Conservation (phyloP, 169 alveolate species). For the Cryptosporidium felis region DNA sequence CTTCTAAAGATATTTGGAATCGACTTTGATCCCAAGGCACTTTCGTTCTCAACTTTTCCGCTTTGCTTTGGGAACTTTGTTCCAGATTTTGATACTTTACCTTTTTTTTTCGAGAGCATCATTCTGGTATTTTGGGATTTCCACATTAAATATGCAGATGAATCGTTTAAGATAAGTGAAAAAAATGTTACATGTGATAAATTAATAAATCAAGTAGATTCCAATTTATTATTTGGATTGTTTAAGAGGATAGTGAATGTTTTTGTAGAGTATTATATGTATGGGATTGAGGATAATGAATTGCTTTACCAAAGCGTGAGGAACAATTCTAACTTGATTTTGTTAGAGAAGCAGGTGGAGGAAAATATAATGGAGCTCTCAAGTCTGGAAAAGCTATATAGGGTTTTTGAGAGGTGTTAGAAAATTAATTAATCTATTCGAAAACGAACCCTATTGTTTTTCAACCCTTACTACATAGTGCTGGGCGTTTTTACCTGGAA, state of each 20-base stretch:
- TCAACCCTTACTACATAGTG: too few relatives aligned
- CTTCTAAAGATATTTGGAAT: conserved; percentile 19
- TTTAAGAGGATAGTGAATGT: not conserved
- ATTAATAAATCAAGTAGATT: too few relatives aligned
- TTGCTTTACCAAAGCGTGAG: conserved; percentile 24
- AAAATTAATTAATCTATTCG: not conserved
- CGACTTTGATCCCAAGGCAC: not conserved
- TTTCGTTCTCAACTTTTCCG: conserved; percentile 21
- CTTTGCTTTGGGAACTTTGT: conserved; percentile 38
- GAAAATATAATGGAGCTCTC: conserved; percentile 71
- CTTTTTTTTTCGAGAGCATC: conserved; percentile 15
- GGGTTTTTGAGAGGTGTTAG: conserved; percentile 75
- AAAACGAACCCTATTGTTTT: too few relatives aligned
- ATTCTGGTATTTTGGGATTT: conserved; percentile 32
- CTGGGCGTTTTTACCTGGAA: too few relatives aligned
- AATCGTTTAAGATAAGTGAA: too few relatives aligned
- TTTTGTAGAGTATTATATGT: conserved; percentile 15
- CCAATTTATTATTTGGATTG: not conserved
- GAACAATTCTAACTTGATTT: conserved; percentile 6
- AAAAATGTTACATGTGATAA: too few relatives aligned
- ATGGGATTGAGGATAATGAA: conserved; percentile 19
- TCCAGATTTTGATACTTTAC: conserved; percentile 57
- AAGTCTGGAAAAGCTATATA: conserved; percentile 73
- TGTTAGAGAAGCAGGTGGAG: not conserved
- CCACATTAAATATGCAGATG: conserved; percentile 1